Conservation (phyloP, 257 asterid genomes). For the Galeopsis tetrahit region DNA sequence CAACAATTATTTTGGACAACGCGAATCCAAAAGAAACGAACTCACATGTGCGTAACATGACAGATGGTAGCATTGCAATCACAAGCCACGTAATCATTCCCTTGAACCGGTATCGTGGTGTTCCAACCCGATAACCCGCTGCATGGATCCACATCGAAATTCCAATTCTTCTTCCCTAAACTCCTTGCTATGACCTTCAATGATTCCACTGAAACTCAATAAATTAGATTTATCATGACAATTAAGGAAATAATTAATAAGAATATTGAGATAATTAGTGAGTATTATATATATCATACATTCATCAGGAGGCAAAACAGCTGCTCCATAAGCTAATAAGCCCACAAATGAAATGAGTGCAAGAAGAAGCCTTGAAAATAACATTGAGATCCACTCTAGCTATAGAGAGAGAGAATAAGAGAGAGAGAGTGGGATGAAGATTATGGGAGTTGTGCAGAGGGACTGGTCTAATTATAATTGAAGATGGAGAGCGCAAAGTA, state of each 20-base stretch:
- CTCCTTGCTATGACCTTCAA: slow-evolving; percentile 45
- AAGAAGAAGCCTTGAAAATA: slow-evolving; percentile 29
- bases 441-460: slow-evolving; percentile 19
- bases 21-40: background rate
- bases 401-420: background rate
- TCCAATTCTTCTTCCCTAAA: slow-evolving; percentile 58
- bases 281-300: slow-evolving; percentile 27
- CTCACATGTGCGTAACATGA: slow-evolving; percentile 65
- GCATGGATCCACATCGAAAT: slow-evolving; percentile 67
- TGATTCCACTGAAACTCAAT: slow-evolving; percentile 43
- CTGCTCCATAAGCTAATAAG: slow-evolving; percentile 37
- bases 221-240: no score
- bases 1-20: no score
- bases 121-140: slow-evolving; percentile 49
- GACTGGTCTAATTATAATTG: background rate
- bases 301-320: slow-evolving; percentile 48
- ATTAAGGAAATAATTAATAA: no score
- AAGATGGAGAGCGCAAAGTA: no score
- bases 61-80: slow-evolving; percentile 56
- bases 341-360: slow-evolving; percentile 34
- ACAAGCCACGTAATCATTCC: no score
- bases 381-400: slow-evolving; percentile 10
- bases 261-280: background rate
- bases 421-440: slow-evolving; percentile 25
- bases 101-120: slow-evolving; percentile 31